Base-by-base conservation (phyloP, 371 early-diverging fungal genomes). In the Chytridiales sp. region DNA sequence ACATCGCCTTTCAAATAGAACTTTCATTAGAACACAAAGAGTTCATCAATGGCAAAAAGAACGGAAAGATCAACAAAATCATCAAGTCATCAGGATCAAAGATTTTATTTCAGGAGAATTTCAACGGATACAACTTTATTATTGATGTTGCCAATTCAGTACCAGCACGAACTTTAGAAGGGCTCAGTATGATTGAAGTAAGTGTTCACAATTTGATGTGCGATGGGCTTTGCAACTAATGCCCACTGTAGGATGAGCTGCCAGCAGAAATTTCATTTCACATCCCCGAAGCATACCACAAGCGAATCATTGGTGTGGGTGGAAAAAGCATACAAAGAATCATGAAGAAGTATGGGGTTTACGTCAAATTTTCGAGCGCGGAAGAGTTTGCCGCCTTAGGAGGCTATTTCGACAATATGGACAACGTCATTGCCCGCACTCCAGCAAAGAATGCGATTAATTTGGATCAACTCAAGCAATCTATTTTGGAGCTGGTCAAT, bases 271-370 rank as follows among this genome's bases (percentile, higher is more conserved):
- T 90, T 39, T 85, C 87, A 5, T 96, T 96, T 67, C 87, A 82
- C 72, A 84, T 96, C 6, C 91, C 94, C 47, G 93, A 93, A 66
- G 75, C 84, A 3, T 88, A 86, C 64, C 96, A 96, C 76, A 94
- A 93, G 72, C 85, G 93, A 22, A 92, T 96, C 61, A 96, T 96
- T 62, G 96, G 96, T 24, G 90, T 88, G 19, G 92, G 92, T 3
- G 96, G 96, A 61, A 94, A 92, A 68, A 91, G 92, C 73, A 94
- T 96, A 56, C 94, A 94, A 62, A 79, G 87, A 43, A 92, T 94
- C 66, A 96, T 96, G 97, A 96, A 93, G 57, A 89, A 91, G 62
- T 92, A 86, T 63, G 94, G 93, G 22, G 95, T 96, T 2, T 94
- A 92, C 65, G 92, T 96, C 56, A 96, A 94, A 70, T 94, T 94